Evolutionary conservation across 805 yeast species (phyloP).

Genomic region (Myxozyma melibiosi): DNA sequence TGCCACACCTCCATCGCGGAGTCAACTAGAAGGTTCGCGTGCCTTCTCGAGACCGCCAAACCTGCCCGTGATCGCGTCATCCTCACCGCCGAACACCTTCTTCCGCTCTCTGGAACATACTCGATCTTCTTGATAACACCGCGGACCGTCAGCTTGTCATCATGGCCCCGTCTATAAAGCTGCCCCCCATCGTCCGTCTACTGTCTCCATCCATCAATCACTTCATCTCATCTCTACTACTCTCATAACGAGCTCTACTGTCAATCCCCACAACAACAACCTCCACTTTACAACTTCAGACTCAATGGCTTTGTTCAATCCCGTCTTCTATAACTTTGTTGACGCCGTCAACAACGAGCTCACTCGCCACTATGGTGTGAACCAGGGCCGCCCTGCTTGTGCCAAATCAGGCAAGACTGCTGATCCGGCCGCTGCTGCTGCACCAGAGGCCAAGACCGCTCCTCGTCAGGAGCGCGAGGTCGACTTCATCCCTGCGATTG

Average conservation of each 20-base stretch:
- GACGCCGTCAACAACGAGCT: constrained; percentile 17
- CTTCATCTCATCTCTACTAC: background rate
- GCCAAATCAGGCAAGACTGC: constrained; percentile 1
- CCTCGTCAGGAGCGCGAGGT: background rate
- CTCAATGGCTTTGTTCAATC: constrained; percentile 14
- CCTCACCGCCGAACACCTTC: background rate
- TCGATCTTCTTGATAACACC: constrained; percentile 1
- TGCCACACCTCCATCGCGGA: background rate
- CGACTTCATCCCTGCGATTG: constrained; percentile 49
- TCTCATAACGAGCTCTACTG: background rate
- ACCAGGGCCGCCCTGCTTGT: constrained; percentile 4
- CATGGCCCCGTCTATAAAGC: background rate
- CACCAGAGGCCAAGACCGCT: background rate
- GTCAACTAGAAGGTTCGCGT: constrained; percentile 12
- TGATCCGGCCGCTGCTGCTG: background rate
- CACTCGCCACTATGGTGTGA: constrained; percentile 11
- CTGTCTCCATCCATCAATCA: background rate
- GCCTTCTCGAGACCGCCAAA: constrained; percentile 10
- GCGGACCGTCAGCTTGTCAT: background rate
- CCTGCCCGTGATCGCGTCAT: background rate
- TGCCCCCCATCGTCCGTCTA: background rate
- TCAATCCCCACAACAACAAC: background rate
- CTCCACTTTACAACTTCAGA: background rate
- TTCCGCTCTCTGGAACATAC: background rate
- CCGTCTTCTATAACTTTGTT: constrained; percentile 16